phyloP scores from a whole-genome alignment of 352 stramenopile genomes.

The Blastocystis sp. region DNA sequence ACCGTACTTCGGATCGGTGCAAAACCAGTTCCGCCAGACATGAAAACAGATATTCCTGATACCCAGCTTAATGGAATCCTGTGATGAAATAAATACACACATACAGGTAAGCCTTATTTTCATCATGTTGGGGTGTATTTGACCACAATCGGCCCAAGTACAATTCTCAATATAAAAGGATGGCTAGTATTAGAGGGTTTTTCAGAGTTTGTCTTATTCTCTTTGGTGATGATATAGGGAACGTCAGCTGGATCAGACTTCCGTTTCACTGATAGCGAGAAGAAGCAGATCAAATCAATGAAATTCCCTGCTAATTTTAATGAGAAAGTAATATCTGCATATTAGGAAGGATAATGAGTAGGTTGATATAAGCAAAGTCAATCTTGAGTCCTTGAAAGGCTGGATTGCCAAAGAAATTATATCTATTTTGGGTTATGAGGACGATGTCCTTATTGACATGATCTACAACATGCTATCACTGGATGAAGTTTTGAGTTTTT shows the following conservation, averaged over 20 bases:
- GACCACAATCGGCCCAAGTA: not conserved
- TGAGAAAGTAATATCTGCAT: not conserved
- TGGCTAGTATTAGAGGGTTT: slow-evolving; percentile 56
- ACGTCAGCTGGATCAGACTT: slow-evolving; percentile 55
- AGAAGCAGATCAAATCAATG: slow-evolving; percentile 58
- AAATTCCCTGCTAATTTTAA: slow-evolving; percentile 55
- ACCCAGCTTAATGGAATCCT: not conserved
- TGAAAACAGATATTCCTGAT: not conserved
- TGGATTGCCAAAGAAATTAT: slow-evolving; percentile 61
- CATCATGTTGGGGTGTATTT: not conserved
- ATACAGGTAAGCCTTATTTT: not conserved
- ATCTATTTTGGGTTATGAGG: slow-evolving; percentile 50
- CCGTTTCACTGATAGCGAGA: slow-evolving; percentile 56
- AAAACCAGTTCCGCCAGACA: slow-evolving; percentile 60
- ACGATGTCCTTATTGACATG: slow-evolving; percentile 58
- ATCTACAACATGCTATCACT: slow-evolving; percentile 55
- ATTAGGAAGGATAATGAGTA: not conserved
- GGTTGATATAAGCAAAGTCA: slow-evolving; percentile 61
- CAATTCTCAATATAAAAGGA: slow-evolving; percentile 6
- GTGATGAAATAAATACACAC: not conserved
- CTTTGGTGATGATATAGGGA: slow-evolving; percentile 2
- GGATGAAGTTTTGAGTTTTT: not conserved
- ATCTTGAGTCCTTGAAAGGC: slow-evolving; percentile 52
- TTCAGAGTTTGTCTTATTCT: not conserved
- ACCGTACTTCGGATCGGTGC: slow-evolving; percentile 67